phyloP scores from a whole-genome alignment of 495 filamentous ascomycete genomes.

The Cercophora sp. region DNA sequence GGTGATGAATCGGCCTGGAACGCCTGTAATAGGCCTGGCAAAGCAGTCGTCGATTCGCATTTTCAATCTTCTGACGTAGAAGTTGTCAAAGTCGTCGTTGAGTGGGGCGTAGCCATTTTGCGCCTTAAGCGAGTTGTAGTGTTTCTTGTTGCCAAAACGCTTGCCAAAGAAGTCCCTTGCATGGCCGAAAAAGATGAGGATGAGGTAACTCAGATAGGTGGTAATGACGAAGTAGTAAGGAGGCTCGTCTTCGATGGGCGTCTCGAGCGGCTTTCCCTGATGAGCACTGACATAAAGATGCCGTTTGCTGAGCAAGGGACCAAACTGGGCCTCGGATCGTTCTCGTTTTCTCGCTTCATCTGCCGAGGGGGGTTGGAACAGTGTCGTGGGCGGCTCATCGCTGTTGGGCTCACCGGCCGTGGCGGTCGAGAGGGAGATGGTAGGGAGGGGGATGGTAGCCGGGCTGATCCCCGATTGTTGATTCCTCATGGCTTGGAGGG shows the following conservation, averaged over 20 bases:
- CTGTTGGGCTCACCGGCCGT: constrained; percentile 67
- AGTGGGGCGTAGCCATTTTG: constrained; percentile 91
- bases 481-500: constrained; percentile 58
- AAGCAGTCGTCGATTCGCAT: constrained; percentile 96
- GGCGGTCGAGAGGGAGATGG: constrained; percentile 88
- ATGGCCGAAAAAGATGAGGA: constrained; percentile 93
- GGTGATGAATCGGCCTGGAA: constrained; percentile 90
- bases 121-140: constrained; percentile 78
- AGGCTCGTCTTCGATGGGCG: constrained; percentile 90
- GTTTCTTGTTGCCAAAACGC: constrained; percentile 72
- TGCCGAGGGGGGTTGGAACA: constrained; percentile 89
- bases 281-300: constrained; percentile 83
- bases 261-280: constrained; percentile 69
- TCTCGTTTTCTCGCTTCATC: constrained; percentile 72
- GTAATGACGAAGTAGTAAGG: constrained; percentile 95
- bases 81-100: constrained; percentile 98
- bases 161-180: constrained; percentile 97
- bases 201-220: constrained; percentile 94
- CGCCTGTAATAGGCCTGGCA: constrained; percentile 82
- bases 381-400: constrained; percentile 69
- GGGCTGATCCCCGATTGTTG: constrained; percentile 55
- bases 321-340: constrained; percentile 86
- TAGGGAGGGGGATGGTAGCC: constrained; percentile 74
- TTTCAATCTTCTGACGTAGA: constrained; percentile 91
- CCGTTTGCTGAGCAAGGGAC: constrained; percentile 69